Evolutionary conservation across 2,329 filamentous ascomycete genomes (phyloP), one percentile per base, ranked within the genome.

Genomic region (Colletotrichum limetticola): DNA sequence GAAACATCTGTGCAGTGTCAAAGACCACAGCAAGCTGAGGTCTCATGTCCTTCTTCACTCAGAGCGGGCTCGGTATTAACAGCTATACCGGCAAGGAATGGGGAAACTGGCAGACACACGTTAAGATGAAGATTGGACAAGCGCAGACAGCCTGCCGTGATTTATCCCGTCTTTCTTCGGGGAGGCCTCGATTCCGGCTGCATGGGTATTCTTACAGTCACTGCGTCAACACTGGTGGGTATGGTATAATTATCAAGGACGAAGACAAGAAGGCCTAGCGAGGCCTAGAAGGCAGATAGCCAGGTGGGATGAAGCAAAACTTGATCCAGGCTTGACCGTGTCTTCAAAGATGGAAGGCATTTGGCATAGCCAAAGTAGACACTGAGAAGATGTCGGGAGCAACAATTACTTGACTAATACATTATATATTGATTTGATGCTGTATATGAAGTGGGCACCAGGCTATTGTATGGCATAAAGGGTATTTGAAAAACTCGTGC

Each of bases 371-470:
- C 19, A 5, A 14, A 16, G 14, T 16, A 42, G 37, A 42, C 37
- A 42, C 37, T 19, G 37, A 35, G 22, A 53, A 16, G 35, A 42
- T 6, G 26, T 26, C 19, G 28, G 6, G n/a, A 16, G 14, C 24
- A 35, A 19, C 9, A 16, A 9, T 46, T 56, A n/a, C 32, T 57
- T 26, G 26, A 30, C 26, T 49, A 37, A 68, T 61, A 71, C 57
- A 71, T 71, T 71, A 71, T 68, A 67, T 64, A 67, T 71, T 67
- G 68, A 16, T 67, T 62, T 12, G 6, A 62, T 57, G 35, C 46
- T 68, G 26, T 14, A 37, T 57, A 35, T 37, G 22, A 61, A 19
- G 24, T 22, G 16, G 19, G 8, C 16, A 30, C 28, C n/a, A 46
- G 28, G 68, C 22, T 56, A 49, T 56, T 26, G 24, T 71, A 16